Conservation (phyloP, 257 asterid genomes). For the Euphrasia confusa region DNA sequence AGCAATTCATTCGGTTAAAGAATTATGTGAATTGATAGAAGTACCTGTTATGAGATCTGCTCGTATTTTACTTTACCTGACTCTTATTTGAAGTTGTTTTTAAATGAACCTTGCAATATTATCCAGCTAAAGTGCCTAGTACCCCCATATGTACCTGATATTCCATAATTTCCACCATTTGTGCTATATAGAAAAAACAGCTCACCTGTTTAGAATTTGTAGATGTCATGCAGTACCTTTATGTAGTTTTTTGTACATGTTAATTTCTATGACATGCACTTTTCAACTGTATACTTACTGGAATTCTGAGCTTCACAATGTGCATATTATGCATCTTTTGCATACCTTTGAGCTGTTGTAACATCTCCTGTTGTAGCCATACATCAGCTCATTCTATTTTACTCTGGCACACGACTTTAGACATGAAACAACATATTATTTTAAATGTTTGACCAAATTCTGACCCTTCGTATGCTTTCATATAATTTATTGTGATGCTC, state of each 20-base stretch:
- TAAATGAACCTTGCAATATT: not conserved
- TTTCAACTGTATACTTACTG: not conserved
- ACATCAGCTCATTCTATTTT: not conserved
- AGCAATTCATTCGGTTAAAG: not conserved
- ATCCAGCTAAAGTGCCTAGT: constrained; percentile 2
- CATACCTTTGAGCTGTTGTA: not conserved
- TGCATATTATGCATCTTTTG: not conserved
- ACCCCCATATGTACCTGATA: not conserved
- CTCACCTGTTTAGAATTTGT: not conserved
- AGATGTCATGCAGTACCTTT: not conserved
- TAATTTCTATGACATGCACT: not conserved
- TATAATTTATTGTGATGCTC: constrained; percentile 19
- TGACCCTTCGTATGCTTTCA: constrained; percentile 15
- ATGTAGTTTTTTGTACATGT: not conserved
- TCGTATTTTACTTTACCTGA: not conserved
- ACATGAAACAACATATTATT: constrained; percentile 4
- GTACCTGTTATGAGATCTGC: not conserved
- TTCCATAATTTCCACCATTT: constrained; percentile 4
- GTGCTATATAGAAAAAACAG: not conserved
- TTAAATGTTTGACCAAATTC: not conserved
- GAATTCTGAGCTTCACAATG: not conserved
- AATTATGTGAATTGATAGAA: not conserved
- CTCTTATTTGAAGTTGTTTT: not conserved
- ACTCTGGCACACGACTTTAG: not conserved
- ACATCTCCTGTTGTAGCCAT: not conserved